Base-by-base conservation (phyloP, 495 filamentous ascomycete species). In the Aspergillus kassunensis region DNA sequence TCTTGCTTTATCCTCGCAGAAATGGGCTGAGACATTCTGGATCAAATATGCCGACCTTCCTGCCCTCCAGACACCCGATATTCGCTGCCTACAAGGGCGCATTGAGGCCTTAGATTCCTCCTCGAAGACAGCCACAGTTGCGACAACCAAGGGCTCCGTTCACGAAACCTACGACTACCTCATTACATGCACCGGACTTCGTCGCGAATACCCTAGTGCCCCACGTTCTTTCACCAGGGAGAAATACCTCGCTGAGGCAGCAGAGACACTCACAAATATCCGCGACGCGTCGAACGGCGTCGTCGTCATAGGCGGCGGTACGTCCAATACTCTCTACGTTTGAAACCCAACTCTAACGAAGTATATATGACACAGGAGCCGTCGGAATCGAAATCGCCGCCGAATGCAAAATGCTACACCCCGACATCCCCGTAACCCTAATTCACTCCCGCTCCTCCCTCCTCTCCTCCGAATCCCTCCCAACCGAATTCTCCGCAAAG, bases 311-410 rank as follows among this genome's bases (percentile, higher is more conserved):
- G 86, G 85, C 25, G 70, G 70, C 35, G 70, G 70, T 73, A 53
- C 20, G 45, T 19, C 21, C n/a, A 6, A 20, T 73, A 70, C 15
- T 24, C 13, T 6, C 10, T n/a, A n/a, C 9, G n/a, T 23, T 47
- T 15, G 24, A 23, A 2, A 6, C 46, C 6, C 24, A n/a, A 30
- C 29, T 2, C 24, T 12, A 30, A 49, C 6, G 10, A 33, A 41
- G 8, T 41, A n/a, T 20, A 29, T 19, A 19, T 3, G 18, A 30
- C 51, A 29, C 36, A 70, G 84, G 84, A 13, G 85, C 86, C 8
- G 85, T 88, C 3, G 86, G 86, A 9, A 78, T 88, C 36, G 86
- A 89, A 57, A 85, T 88, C 72, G 83, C 86, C 0, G 76, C 82
- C 10, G 86, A 89, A 63, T 59, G 87, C 37, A 85, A 85, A 59